Conservation (phyloP, 768 basidiomycete species). For the Candolleomyces eurysporus region DNA sequence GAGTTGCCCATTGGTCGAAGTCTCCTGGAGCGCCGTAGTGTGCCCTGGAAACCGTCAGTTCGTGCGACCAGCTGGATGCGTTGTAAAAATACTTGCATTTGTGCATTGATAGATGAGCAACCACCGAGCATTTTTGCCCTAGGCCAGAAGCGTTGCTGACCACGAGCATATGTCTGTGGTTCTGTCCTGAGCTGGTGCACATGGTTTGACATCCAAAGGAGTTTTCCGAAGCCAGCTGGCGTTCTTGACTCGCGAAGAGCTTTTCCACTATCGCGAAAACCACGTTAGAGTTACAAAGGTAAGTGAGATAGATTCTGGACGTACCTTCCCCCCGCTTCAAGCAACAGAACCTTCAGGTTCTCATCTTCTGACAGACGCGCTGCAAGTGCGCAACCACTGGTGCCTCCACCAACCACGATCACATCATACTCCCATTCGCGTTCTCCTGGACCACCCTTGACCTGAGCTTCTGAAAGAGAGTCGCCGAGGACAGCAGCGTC, state of each 20-base stretch:
- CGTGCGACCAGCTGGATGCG: background rate
- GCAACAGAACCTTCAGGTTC: slow-evolving; percentile 46
- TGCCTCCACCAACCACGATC: slow-evolving; percentile 57
- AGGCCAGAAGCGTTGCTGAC: slow-evolving; percentile 55
- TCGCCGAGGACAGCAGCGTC: background rate
- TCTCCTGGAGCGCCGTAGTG: slow-evolving; percentile 71
- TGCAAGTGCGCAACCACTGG: slow-evolving; percentile 59
- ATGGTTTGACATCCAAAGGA: slow-evolving; percentile 39
- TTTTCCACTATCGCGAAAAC: slow-evolving; percentile 36
- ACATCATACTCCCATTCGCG: slow-evolving; percentile 39
- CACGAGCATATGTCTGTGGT: slow-evolving; percentile 49
- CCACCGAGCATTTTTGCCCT: slow-evolving; percentile 67
- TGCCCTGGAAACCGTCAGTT: slow-evolving; percentile 33
- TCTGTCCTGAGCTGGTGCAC: slow-evolving; percentile 53
- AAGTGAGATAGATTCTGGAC: background rate
- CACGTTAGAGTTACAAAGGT: background rate
- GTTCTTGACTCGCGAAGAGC: slow-evolving; percentile 36
- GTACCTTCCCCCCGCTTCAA: slow-evolving; percentile 63
- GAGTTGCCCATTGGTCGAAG: slow-evolving; percentile 63
- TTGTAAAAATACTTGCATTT: slow-evolving; percentile 30
- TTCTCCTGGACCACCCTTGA: background rate
- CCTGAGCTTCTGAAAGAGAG: background rate
- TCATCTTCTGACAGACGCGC: slow-evolving; percentile 56
- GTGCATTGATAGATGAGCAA: slow-evolving; percentile 70
- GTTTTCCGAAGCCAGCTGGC: slow-evolving; percentile 36